Evolutionary conservation across 2,329 filamentous ascomycete species (phyloP), one percentile per base, ranked within the genome.

Genomic region (Colletotrichum acutatum): DNA sequence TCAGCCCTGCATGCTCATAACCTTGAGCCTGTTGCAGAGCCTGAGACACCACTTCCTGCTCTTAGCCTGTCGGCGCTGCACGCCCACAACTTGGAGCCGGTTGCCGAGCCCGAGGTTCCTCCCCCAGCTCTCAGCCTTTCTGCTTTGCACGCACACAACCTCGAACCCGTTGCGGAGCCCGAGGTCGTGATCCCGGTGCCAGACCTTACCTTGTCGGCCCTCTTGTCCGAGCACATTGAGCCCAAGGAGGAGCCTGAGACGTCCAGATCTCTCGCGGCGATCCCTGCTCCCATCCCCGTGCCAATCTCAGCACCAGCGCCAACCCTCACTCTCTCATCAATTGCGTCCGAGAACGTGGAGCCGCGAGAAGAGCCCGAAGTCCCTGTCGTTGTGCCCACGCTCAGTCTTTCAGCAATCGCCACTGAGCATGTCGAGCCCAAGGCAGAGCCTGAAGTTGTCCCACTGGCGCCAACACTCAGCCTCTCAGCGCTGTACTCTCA

Each of bases 371-470:
- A 81, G 59, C 78, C 77, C 22, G 78, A 42, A 71, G 67, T 74
- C 32, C 60, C 77, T 8, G 72, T 76, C 9, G 75, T 77, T 8
- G 49, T 60, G 16, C 66, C 60, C 24, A 37, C 32, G 24, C 75
- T 86, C 58, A 79, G 78, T 11, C 78, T 83, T 52, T 83, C 79
- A 32, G 66, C 74, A 57, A 80, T 83, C 56, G 69, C 72, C 3
- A 71, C 76, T 11, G 81, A 85, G 72, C 76, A 85, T 42, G 78
- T 86, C 52, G 80, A 83, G 66, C 82, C 82, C 4, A 60, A 80
- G 11, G 75, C 75, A 8, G 78, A 78, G 61, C 79, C 79, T n/a
- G 72, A 74, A 53, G 75, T 67, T 22, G 69, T 74, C 30, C 77
- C 76, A 0, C 37, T 58, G 52, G 57, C 66, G 7, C 76, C 77